A percentile compares a stretch with the other conserved stretches of the same genome.
These are phyloP conservation scores for Ogataea allantospora DNA, from an alignment of 805 yeast species.

Conservation along the genomic window DNA sequence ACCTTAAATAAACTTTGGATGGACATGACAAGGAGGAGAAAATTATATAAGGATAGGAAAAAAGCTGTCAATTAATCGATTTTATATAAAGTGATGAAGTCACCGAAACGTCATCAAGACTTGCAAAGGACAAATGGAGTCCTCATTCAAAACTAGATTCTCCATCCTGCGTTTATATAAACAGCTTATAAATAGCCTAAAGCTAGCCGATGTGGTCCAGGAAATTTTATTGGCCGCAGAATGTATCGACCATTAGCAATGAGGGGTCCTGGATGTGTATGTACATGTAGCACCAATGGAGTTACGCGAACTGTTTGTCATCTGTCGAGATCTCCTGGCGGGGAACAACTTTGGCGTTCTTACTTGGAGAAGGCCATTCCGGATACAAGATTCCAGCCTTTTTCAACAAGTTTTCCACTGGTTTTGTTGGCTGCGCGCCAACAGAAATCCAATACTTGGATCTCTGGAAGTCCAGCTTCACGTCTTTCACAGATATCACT, in stretches of 20 bases:
- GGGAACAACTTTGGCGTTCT: conserved; percentile 21
- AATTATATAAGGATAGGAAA: neutral
- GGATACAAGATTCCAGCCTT: conserved; percentile 70
- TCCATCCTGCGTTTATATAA: conserved; percentile 8
- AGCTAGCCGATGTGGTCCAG: conserved; percentile 6
- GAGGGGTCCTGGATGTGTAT: conserved; percentile 8
- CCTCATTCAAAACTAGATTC: neutral
- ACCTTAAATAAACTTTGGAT: conserved; percentile 21
- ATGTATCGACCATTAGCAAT: neutral
- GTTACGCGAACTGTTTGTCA: conserved; percentile 27
- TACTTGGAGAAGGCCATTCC: conserved; percentile 54
- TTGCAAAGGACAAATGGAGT: conserved; percentile 4
- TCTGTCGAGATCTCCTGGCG: conserved; percentile 23
- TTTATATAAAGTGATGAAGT: neutral
- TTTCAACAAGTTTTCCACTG: conserved; percentile 72
- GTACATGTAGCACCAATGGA: conserved; percentile 1
- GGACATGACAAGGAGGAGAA: conserved; percentile 5
- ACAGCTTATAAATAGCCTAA: conserved; percentile 11
- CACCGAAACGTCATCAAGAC: neutral
- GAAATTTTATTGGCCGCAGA: conserved; percentile 3
- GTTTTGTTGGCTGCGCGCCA: conserved; percentile 90
- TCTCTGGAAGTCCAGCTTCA: conserved; percentile 80
- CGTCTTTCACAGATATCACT: conserved; percentile 65
- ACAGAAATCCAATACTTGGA: conserved; percentile 96
- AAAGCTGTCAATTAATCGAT: neutral